phyloP scores from a whole-genome alignment of 2,329 filamentous ascomycete genomes.

The Trichoderma endophyticum region DNA sequence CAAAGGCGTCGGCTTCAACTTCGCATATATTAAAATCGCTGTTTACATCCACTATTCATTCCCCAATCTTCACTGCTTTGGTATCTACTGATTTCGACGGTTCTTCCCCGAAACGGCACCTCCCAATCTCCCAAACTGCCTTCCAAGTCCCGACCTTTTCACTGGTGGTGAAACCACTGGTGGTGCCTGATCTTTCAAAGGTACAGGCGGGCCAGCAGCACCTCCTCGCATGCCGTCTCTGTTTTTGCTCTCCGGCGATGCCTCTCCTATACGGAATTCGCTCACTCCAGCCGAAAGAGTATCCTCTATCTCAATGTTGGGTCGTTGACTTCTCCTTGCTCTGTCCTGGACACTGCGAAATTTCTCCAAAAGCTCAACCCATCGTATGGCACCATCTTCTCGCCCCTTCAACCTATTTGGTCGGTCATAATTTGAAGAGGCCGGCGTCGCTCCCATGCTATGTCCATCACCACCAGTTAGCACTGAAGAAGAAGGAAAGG shows the following conservation, averaged over 20 bases:
- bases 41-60: neutral
- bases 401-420: constrained; percentile 76
- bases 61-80: neutral
- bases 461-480: neutral
- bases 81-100: constrained; percentile 43
- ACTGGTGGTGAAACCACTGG: constrained; percentile 43
- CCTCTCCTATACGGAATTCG: constrained; percentile 43
- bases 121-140: constrained; percentile 66
- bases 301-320: constrained; percentile 51
- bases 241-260: constrained; percentile 37
- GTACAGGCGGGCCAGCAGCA: constrained; percentile 38
- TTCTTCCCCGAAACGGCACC: constrained; percentile 66
- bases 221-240: constrained; percentile 39
- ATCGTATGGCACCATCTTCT: constrained; percentile 81
- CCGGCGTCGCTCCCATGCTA: constrained; percentile 47
- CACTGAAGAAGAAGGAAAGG: neutral
- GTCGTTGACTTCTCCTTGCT: constrained; percentile 67
- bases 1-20: neutral
- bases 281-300: constrained; percentile 43
- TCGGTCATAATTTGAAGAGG: constrained; percentile 62
- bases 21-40: neutral
- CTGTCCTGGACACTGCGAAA: constrained; percentile 89
- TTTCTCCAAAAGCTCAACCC: constrained; percentile 90
- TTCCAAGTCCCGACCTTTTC: constrained; percentile 63
- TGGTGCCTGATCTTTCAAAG: constrained; percentile 48